Evolutionary conservation across 768 basidiomycete genomes (phyloP).

Genomic region (Suillus weaverae): DNA sequence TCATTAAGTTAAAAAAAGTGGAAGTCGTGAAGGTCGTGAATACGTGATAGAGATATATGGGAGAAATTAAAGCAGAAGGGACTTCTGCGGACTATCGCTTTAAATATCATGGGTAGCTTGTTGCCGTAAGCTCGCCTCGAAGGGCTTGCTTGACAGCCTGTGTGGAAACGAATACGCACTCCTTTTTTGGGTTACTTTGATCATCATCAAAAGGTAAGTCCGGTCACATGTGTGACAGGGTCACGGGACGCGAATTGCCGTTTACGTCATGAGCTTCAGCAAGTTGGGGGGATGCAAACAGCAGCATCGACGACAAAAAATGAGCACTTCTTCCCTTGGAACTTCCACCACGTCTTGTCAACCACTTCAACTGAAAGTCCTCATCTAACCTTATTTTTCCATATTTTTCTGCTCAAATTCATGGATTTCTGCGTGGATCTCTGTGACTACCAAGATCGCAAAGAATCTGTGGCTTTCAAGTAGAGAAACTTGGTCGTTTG

Average conservation of each 20-base stretch:
- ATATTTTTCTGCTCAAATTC: conserved; percentile 9
- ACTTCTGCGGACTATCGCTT: conserved; percentile 5
- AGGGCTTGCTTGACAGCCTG: neutral
- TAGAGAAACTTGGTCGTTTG: neutral
- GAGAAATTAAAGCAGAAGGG: neutral
- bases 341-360: conserved; percentile 30
- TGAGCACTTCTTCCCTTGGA: conserved; percentile 33
- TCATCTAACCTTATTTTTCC: conserved; percentile 8
- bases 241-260: conserved; percentile 31
- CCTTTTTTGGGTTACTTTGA: conserved; percentile 25
- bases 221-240: conserved; percentile 12
- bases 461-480: neutral
- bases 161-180: conserved; percentile 13
- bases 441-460: conserved; percentile 1
- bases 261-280: conserved; percentile 17
- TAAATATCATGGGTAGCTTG: conserved; percentile 16
- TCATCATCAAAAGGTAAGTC: conserved; percentile 11
- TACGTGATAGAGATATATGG: conserved; percentile 12
- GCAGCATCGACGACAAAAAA: conserved; percentile 24
- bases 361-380: conserved; percentile 12
- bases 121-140: conserved; percentile 26
- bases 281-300: conserved; percentile 20
- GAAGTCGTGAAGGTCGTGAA: conserved; percentile 16
- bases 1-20: conserved; percentile 20
- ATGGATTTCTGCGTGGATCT: neutral